Percentiles rank a stretch among this genome's conserved stretches.
These are phyloP conservation scores for Ceratocystis ficicola DNA, from an alignment of 2,329 filamentous ascomycete species.

Conservation along the genomic window DNA sequence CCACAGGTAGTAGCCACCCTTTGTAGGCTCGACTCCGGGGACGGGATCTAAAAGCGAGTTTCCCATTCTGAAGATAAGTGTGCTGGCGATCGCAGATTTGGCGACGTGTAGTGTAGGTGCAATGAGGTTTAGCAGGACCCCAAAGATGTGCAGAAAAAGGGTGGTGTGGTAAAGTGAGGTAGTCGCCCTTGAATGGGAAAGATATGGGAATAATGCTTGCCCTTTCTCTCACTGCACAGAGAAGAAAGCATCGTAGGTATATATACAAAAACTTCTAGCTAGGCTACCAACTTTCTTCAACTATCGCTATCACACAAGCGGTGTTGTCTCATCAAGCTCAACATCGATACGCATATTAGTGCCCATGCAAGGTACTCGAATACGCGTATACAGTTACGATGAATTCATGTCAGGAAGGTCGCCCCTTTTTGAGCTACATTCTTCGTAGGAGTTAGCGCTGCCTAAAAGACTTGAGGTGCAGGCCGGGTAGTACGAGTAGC, in stretches of 20 bases:
- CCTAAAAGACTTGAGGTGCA: not conserved
- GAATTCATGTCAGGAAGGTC: not conserved
- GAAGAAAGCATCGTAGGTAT: not conserved
- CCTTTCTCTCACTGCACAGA: not conserved
- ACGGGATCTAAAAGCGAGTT: not conserved
- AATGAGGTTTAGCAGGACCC: too few relatives aligned
- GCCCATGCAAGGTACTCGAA: not conserved
- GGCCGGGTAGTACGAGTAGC: too few relatives aligned
- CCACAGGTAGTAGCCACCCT: not conserved
- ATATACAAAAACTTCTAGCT: not conserved
- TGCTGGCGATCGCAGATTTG: not conserved
- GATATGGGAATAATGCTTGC: too few relatives aligned
- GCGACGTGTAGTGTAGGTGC: not conserved
- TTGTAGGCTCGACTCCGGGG: not conserved
- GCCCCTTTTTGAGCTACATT: not conserved
- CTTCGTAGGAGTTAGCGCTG: not conserved
- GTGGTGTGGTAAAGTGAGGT: too few relatives aligned
- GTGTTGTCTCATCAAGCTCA: not conserved
- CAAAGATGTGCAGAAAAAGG: too few relatives aligned
- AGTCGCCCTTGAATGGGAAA: too few relatives aligned
- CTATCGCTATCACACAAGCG: not conserved
- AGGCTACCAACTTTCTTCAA: not conserved
- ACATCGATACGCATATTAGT: not conserved
- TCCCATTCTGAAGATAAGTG: not conserved
- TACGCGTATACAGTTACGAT: not conserved